Conservation (phyloP, 2,329 filamentous ascomycete species). For the Pseudogymnoascus sp. region DNA sequence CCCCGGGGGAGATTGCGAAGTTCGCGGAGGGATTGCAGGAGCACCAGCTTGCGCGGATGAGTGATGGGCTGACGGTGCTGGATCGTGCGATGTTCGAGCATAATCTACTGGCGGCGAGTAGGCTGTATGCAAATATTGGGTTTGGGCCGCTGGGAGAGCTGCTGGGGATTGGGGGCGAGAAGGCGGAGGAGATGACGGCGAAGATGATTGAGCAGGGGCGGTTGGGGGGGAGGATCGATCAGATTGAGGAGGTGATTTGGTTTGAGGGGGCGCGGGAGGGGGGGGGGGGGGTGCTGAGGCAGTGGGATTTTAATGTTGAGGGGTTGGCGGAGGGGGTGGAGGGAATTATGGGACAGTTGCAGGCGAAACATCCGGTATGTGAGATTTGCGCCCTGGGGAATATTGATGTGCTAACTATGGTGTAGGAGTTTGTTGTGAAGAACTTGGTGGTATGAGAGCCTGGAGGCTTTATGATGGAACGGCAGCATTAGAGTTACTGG, state of each 20-base stretch:
- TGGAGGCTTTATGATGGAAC: conserved; percentile 5
- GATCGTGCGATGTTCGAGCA: conserved; percentile 93
- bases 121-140: conserved; percentile 68
- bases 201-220: conserved; percentile 94
- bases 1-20: conserved; percentile 70
- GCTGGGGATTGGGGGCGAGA: conserved; percentile 67
- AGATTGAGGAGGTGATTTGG: conserved; percentile 80
- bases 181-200: conserved; percentile 84
- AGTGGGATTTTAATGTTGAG: conserved; percentile 86
- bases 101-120: conserved; percentile 80
- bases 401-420: conserved; percentile 13
- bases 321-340: conserved; percentile 84
- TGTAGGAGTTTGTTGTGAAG: conserved; percentile 46
- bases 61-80: conserved; percentile 86
- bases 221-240: conserved; percentile 81
- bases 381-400: background rate
- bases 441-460: conserved; percentile 37
- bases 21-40: conserved; percentile 74
- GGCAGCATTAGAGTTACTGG: background rate
- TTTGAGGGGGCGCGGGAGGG: conserved; percentile 70
- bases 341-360: conserved; percentile 70
- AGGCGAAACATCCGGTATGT: conserved; percentile 68
- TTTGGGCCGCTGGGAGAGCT: conserved; percentile 68
- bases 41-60: conserved; percentile 83
- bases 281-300: conserved; percentile 61